A percentile compares a stretch with the other conserved stretches of the same genome.
These are phyloP conservation scores for Aureobasidium vineae DNA, from an alignment of 2,329 filamentous ascomycete genomes.

Conservation along the genomic window DNA sequence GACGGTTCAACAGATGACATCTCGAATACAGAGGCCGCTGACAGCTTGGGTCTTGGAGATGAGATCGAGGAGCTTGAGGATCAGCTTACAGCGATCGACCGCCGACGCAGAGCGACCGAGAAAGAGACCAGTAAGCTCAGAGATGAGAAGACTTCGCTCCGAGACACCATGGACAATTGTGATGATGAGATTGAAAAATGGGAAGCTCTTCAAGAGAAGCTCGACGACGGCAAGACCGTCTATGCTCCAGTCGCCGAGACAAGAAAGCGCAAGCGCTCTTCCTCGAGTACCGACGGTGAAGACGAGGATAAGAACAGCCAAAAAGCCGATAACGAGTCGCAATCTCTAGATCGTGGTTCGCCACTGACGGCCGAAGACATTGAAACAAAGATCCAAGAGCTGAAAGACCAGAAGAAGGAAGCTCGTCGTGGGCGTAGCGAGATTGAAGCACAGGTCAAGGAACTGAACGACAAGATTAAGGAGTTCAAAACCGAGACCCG, in stretches of 20 bases:
- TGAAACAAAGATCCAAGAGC: slow-evolving; percentile 45
- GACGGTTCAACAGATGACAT: slow-evolving; percentile 52
- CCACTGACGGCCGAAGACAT: slow-evolving; percentile 45
- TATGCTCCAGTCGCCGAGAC: slow-evolving; percentile 41
- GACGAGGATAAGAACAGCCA: slow-evolving; percentile 32
- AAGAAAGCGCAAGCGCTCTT: slow-evolving; percentile 48
- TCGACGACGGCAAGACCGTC: slow-evolving; percentile 46
- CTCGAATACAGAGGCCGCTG: slow-evolving; percentile 47
- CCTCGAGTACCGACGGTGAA: slow-evolving; percentile 34
- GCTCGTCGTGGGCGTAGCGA: slow-evolving; percentile 32
- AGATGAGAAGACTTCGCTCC: slow-evolving; percentile 35
- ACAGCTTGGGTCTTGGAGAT: slow-evolving; percentile 41
- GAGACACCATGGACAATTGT: slow-evolving; percentile 36
- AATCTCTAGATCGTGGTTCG: neutral
- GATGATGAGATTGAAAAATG: slow-evolving; percentile 49
- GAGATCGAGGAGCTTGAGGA: slow-evolving; percentile 34
- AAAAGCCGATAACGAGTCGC: slow-evolving; percentile 33
- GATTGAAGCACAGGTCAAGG: slow-evolving; percentile 37
- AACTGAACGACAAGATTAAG: slow-evolving; percentile 35
- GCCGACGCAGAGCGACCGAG: slow-evolving; percentile 30
- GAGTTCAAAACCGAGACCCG: slow-evolving; percentile 36
- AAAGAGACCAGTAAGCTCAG: slow-evolving; percentile 35
- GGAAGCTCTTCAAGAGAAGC: slow-evolving; percentile 43
- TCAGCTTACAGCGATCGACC: slow-evolving; percentile 34
- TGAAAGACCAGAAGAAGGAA: slow-evolving; percentile 46